Percentiles rank a stretch among this genome's conserved stretches.
Conservation (phyloP, 2,329 filamentous ascomycete species). For the Emergomyces orientalis region DNA sequence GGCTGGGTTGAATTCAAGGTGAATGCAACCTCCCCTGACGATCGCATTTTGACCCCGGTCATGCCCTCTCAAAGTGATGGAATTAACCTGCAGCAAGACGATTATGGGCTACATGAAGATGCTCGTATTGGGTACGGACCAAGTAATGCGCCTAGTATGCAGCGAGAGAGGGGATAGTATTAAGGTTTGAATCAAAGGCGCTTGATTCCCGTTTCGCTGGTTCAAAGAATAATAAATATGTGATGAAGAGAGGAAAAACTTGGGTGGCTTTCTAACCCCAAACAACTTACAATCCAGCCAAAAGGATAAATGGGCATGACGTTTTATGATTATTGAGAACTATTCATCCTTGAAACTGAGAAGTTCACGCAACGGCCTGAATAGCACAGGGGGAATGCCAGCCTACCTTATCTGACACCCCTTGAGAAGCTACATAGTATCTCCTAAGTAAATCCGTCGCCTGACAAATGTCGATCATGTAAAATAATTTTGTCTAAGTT, state of each 20-base stretch:
- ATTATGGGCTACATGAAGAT: too few species aligned
- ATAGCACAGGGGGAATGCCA: too few species aligned
- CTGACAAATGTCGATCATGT: not conserved
- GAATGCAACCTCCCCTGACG: not conserved
- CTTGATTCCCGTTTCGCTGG: not conserved
- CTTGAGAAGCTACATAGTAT: not conserved
- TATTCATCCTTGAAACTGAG: too few species aligned
- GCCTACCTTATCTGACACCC: not conserved
- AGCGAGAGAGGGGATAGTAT: not conserved
- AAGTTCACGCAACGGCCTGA: too few species aligned
- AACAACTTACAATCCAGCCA: too few species aligned
- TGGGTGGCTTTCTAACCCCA: not conserved
- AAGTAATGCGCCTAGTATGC: not conserved
- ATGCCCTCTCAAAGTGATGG: not conserved
- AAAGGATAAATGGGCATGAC: not conserved
- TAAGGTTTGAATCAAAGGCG: not conserved
- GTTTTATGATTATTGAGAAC: not conserved
- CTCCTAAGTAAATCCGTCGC: not conserved
- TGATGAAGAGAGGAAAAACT: not conserved
- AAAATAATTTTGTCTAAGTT: too few species aligned
- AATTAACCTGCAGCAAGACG: not conserved
- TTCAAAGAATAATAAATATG: too few species aligned
- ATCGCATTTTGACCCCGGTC: not conserved
- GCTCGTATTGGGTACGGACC: too few species aligned
- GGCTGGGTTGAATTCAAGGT: not conserved